A percentile compares a stretch with the other conserved stretches of the same genome.
Evolutionary conservation across 179 eudicot genomes (phyloP).

Genomic region (Vitellaria paradoxa): DNA sequence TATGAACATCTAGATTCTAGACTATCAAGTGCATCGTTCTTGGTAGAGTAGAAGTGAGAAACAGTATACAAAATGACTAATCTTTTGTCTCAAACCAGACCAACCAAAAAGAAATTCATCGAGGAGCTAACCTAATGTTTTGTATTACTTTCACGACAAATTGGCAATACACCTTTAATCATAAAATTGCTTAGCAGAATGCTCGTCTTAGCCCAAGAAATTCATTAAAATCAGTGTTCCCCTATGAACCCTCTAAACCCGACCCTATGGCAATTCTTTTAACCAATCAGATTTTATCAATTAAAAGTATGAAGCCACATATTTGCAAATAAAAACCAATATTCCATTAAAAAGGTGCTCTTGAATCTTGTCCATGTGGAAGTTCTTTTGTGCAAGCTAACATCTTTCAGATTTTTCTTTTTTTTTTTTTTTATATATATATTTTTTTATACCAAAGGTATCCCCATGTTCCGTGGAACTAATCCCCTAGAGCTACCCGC

Average conservation of each 20-base stretch:
- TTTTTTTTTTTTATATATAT: too few relatives aligned
- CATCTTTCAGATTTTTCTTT: too few relatives aligned
- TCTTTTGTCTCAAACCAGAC: background rate
- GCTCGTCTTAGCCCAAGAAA: background rate
- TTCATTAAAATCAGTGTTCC: background rate
- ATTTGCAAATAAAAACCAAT: background rate
- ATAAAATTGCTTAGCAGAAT: background rate
- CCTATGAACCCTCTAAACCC: background rate
- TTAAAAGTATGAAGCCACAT: background rate
- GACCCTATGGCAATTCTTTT: background rate
- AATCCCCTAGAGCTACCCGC: too few relatives aligned
- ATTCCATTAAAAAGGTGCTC: background rate
- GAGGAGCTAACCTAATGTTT: background rate
- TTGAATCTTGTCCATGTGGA: background rate
- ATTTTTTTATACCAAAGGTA: too few relatives aligned
- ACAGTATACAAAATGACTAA: background rate
- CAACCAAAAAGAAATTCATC: background rate
- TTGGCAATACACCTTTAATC: background rate
- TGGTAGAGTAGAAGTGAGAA: background rate
- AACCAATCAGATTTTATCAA: background rate
- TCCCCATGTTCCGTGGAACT: too few relatives aligned
- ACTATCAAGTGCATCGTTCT: background rate
- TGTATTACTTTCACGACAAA: background rate
- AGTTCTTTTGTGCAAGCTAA: background rate
- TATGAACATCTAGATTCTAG: background rate